Conservation (phyloP, 768 basidiomycete genomes). For the Brasilioporus rufonigricans region DNA sequence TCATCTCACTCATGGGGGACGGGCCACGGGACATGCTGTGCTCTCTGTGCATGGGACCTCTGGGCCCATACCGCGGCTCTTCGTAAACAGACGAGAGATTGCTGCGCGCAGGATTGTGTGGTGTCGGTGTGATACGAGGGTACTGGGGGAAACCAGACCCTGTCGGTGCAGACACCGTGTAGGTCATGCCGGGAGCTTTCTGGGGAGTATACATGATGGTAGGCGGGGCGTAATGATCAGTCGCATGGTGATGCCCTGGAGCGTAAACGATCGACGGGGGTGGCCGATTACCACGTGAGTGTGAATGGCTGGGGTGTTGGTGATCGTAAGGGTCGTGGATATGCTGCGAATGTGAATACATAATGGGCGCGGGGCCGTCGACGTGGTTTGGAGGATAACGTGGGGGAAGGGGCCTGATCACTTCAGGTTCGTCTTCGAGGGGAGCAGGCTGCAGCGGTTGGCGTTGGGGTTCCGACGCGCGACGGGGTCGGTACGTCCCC, state of each 20-base stretch:
- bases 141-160: slow-evolving; percentile 37
- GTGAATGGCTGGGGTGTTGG: slow-evolving; percentile 35
- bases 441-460: slow-evolving; percentile 17
- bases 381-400: slow-evolving; percentile 24
- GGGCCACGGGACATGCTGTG: slow-evolving; percentile 35
- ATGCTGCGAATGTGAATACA: slow-evolving; percentile 42
- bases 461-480: slow-evolving; percentile 29
- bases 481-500: slow-evolving; percentile 32
- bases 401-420: slow-evolving; percentile 34
- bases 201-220: slow-evolving; percentile 54
- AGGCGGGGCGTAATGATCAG: slow-evolving; percentile 57
- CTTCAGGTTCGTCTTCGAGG: slow-evolving; percentile 30
- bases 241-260: slow-evolving; percentile 41
- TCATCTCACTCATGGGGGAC: slow-evolving; percentile 36
- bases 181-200: slow-evolving; percentile 61
- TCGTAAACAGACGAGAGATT: slow-evolving; percentile 38
- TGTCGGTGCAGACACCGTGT: slow-evolving; percentile 65
- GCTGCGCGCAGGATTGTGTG: slow-evolving; percentile 40
- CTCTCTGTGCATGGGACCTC: slow-evolving; percentile 28
- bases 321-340: slow-evolving; percentile 35
- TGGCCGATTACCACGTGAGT: slow-evolving; percentile 36
- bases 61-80: slow-evolving; percentile 32
- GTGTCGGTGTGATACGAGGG: slow-evolving; percentile 40
- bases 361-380: slow-evolving; percentile 25
- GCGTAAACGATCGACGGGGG: slow-evolving; percentile 64